phyloP scores from a whole-genome alignment of 2,329 filamentous ascomycete genomes.

The Cadophora sp. region DNA sequence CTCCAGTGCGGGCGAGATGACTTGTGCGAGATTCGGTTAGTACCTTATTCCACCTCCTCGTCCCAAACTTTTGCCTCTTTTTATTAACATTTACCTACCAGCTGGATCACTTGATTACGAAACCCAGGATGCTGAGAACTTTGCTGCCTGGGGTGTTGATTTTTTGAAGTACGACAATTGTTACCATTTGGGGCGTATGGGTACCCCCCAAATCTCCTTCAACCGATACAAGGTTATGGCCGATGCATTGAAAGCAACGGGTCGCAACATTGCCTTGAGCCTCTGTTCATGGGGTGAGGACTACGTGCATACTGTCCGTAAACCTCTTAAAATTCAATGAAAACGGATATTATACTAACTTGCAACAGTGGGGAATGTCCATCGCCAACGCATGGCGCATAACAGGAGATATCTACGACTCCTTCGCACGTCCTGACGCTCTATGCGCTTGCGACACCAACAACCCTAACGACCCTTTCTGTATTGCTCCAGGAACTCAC shows the following conservation, averaged over 20 bases:
- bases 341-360: neutral
- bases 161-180: slow-evolving; percentile 62
- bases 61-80: neutral
- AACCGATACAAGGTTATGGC: slow-evolving; percentile 44
- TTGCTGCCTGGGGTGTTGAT: slow-evolving; percentile 57
- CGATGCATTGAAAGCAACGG: slow-evolving; percentile 43
- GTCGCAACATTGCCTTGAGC: slow-evolving; percentile 44
- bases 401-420: slow-evolving; percentile 47
- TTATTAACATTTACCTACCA: slow-evolving; percentile 39
- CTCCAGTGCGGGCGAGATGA: slow-evolving; percentile 44
- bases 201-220: slow-evolving; percentile 38
- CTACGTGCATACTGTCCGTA: slow-evolving; percentile 41
- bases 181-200: slow-evolving; percentile 57
- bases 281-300: slow-evolving; percentile 57
- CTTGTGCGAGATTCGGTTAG: slow-evolving; percentile 39
- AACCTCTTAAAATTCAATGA: neutral
- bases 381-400: slow-evolving; percentile 50
- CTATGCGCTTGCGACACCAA: slow-evolving; percentile 31
- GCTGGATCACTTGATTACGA: slow-evolving; percentile 47
- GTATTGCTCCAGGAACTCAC: slow-evolving; percentile 32
- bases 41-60: neutral
- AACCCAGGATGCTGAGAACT: slow-evolving; percentile 56
- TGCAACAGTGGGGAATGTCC: slow-evolving; percentile 45
- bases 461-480: slow-evolving; percentile 27
- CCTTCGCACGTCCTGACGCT: slow-evolving; percentile 37